Evolutionary conservation across 352 stramenopile species (phyloP), one percentile per base, ranked within the genome.

Genomic region (Aphanomyces astaci): DNA sequence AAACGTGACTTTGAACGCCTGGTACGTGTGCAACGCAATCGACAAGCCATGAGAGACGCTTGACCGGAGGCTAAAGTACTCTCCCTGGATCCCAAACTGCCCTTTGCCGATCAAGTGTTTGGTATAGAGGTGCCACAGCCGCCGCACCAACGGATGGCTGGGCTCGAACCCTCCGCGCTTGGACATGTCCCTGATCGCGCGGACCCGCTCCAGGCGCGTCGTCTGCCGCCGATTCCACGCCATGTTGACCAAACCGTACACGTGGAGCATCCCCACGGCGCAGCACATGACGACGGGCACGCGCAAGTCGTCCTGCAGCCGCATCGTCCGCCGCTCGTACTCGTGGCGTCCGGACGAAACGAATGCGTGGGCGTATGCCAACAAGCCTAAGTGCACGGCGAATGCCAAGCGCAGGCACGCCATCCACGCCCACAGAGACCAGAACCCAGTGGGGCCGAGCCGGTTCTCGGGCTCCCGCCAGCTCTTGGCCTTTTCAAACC

Each of bases 321-420:
- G 25, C 53, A 62, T 31, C 30, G 53, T 62, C 30, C 53, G 53
- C 11, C 53, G 53, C 22, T 62, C 53, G 53, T 62, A 62, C 15
- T 36, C 32, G 53, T 48, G 32, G 5, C 25, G 7, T 11, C 32
- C 53, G 5, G 28, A 46, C 17, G 53, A 30, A 17, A 62, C 4
- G 31, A 43, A 62, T 11, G 5, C 15, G 53, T 62, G 53, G 13
- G 25, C 28, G 53, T 62, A 62, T 1, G 53, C 15, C 25, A 62
- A 36, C 4, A 62, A 25, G 13, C 10, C 27, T 7, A 62, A 43
- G 53, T 62, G 53, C 30, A 24, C 4, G 19, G 30, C 53, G 46
- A 62, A 62, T 4, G 32, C 25, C 7, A 31, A 27, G 31, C 46
- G 53, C 13, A 62, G 31, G 25, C 43, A 10, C 3, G 53, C 53